Base-by-base conservation (phyloP, 2,329 filamentous ascomycete genomes). In the Penicillium sp. region DNA sequence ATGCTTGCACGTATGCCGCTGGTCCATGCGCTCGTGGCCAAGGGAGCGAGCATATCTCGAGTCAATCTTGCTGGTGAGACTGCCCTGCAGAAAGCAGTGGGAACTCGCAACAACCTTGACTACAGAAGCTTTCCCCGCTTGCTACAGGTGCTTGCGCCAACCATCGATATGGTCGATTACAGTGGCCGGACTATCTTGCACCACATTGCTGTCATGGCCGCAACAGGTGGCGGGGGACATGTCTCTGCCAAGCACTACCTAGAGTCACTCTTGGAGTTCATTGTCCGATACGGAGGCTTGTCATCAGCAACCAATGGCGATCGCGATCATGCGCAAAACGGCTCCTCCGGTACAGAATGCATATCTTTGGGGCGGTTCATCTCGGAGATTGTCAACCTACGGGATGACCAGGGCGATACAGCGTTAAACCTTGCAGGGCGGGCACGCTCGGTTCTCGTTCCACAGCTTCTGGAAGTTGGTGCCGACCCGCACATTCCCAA, bases 401-500 rank as follows among this genome's bases (percentile, higher is more conserved):
- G 92, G 62, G 93, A 98, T 69, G 90, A 91, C 62, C 87, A 88
- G 29, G 93, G 93, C 0, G 95, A 98, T 65, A 98, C 93, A 0
- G 93, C 93, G 0, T 77, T 98, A 18, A 96, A 96, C 60, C 86
- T 97, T 54, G 93, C 92, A 1, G 91, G 93, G 1, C 81, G 93
- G 53, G 95, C 96, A 58, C 89, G 90, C 20, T 97, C 95, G 66
- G 95, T 89, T 62, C 95, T 98, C 61, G 95, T 97, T 50, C 92
- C 90, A n/a, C 93, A 98, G 66, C 77, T 98, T 28, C 78, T 97
- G 9, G 93, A 98, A 71, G 91, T 98, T 38, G 90, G 92, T 49
- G 93, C 93, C 1, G 90, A 97, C 68, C 87, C 90, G n/a, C 83
- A 86, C 46, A 91, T 97, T 63, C 81, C 89, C 5, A 98, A 98